phyloP scores from a whole-genome alignment of 1,284 basidiomycete species.

The Earliella scabrosa region DNA sequence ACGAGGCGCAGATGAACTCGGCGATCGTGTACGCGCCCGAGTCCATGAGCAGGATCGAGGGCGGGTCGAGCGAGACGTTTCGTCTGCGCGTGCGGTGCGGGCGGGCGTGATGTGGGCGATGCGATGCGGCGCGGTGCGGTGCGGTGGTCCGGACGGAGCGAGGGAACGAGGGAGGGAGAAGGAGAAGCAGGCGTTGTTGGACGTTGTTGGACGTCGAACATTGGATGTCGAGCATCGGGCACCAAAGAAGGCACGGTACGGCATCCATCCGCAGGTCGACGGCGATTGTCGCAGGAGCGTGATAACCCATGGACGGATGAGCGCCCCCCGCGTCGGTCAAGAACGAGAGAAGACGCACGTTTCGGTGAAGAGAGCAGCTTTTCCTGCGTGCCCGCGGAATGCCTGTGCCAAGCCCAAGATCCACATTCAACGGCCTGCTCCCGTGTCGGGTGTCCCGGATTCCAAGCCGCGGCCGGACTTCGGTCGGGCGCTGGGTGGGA shows the following conservation, averaged over 20 bases:
- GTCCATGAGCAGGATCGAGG: conserved; percentile 56
- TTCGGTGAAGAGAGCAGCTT: conserved; percentile 43
- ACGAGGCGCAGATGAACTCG: conserved; percentile 53
- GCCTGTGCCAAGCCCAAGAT: conserved; percentile 16
- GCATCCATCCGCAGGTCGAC: too few species aligned
- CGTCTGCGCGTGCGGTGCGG: conserved; percentile 17
- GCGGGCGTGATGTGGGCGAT: too few species aligned
- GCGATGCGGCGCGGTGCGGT: too few species aligned
- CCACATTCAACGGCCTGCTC: background rate
- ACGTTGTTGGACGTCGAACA: background rate
- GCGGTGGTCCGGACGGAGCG: too few species aligned
- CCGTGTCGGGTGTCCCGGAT: background rate
- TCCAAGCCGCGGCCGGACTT: background rate
- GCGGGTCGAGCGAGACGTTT: conserved; percentile 31
- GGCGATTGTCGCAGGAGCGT: too few species aligned
- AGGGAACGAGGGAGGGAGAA: background rate
- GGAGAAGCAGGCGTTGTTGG: background rate
- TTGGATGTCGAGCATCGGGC: background rate
- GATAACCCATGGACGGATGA: too few species aligned
- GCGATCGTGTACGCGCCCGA: conserved; percentile 67
- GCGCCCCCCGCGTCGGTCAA: background rate
- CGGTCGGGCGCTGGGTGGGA: background rate
- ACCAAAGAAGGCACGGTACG: too few species aligned
- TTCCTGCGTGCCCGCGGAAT: conserved; percentile 35
- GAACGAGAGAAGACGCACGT: conserved; percentile 40